Conservation (phyloP, 1,139 yeast genomes). For the Nakaseomyces delphensis region DNA sequence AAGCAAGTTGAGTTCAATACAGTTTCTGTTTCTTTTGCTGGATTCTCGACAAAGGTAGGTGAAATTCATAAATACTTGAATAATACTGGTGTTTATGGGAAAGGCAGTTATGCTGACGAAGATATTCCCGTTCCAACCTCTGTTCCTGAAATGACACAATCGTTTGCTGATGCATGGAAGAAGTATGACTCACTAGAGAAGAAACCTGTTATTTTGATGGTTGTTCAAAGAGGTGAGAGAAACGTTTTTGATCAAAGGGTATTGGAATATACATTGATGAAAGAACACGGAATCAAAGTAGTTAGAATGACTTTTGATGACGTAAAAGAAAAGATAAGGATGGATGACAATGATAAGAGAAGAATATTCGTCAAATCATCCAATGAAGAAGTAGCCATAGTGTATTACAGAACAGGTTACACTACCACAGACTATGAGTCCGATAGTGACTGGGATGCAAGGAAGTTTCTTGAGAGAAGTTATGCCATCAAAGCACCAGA, state of each 20-base stretch:
- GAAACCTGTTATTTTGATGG: constrained; percentile 50
- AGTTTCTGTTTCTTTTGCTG: constrained; percentile 92
- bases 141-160: constrained; percentile 51
- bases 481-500: constrained; percentile 88
- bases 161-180: constrained; percentile 57
- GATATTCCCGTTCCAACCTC: constrained; percentile 64
- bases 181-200: constrained; percentile 39
- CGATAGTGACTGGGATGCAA: constrained; percentile 64
- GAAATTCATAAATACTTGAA: constrained; percentile 62
- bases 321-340: constrained; percentile 36
- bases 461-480: constrained; percentile 62
- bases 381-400: constrained; percentile 71
- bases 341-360: constrained; percentile 35
- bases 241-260: constrained; percentile 88
- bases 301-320: constrained; percentile 62
- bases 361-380: constrained; percentile 46
- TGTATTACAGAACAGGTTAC: constrained; percentile 85
- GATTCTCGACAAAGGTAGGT: constrained; percentile 73
- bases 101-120: constrained; percentile 34
- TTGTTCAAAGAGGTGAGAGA: constrained; percentile 78
- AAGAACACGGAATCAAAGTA: constrained; percentile 48
- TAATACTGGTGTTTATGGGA: constrained; percentile 44
- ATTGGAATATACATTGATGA: constrained; percentile 61
- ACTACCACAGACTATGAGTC: constrained; percentile 64
- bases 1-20: constrained; percentile 96